phyloP scores from a whole-genome alignment of 805 yeast species.

The Nakazawaea siamensis region DNA sequence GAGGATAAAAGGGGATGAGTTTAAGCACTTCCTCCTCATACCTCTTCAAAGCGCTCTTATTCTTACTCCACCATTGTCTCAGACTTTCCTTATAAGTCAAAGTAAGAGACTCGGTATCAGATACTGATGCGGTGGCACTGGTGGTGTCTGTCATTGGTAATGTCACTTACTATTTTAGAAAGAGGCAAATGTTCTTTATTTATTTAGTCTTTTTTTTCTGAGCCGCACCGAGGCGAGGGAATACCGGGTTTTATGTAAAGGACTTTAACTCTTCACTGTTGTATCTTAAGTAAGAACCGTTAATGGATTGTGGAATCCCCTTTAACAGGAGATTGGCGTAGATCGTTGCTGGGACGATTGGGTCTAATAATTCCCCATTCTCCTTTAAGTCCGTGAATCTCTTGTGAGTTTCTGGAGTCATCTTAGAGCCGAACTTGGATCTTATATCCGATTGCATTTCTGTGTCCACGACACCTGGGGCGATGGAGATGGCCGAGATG shows the following conservation, averaged over 20 bases:
- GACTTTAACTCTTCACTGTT: slow-evolving; percentile 31
- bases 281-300: slow-evolving; percentile 65
- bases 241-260: too few relatives aligned
- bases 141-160: too few relatives aligned
- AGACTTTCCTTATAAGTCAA: slow-evolving; percentile 16
- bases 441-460: slow-evolving; percentile 81
- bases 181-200: too few relatives aligned
- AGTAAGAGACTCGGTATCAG: background rate
- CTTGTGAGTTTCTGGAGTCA: slow-evolving; percentile 52
- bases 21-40: slow-evolving; percentile 40
- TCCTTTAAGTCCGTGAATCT: slow-evolving; percentile 59
- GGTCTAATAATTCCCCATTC: slow-evolving; percentile 50
- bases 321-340: slow-evolving; percentile 57
- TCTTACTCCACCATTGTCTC: slow-evolving; percentile 18
- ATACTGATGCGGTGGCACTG: background rate
- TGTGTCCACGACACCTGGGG: slow-evolving; percentile 95
- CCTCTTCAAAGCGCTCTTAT: slow-evolving; percentile 15
- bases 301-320: slow-evolving; percentile 48
- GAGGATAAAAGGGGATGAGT: slow-evolving; percentile 50
- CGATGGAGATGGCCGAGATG: slow-evolving; percentile 61
- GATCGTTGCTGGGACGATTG: slow-evolving; percentile 64
- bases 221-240: too few relatives aligned
- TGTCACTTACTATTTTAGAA: too few relatives aligned
- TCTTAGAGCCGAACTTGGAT: slow-evolving; percentile 45
- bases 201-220: too few relatives aligned